phyloP scores from a whole-genome alignment of 1,284 basidiomycete genomes.

The Leccinum solheimii region DNA sequence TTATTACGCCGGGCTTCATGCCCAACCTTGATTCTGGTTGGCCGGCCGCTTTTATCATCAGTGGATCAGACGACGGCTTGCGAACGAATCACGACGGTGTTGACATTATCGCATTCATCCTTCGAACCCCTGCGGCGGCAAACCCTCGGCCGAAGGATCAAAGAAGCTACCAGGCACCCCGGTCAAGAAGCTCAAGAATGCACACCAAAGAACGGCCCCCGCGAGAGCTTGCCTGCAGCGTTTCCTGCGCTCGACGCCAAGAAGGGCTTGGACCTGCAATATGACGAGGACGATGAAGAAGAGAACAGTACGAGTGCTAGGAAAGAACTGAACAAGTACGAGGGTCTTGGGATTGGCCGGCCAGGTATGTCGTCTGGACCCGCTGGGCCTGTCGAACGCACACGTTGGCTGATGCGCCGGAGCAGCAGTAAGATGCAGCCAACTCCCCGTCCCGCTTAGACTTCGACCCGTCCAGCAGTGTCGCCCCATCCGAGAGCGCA shows the following conservation, averaged over 20 bases:
- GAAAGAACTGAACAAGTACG: constrained; percentile 51
- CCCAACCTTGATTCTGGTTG: no score
- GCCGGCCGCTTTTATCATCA: no score
- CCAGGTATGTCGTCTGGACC: constrained; percentile 43
- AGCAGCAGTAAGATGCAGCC: constrained; percentile 58
- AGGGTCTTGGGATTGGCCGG: constrained; percentile 66
- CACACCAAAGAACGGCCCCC: constrained; percentile 52
- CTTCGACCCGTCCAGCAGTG: constrained; percentile 54
- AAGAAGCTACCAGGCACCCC: constrained; percentile 78
- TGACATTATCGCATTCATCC: no score
- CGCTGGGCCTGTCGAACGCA: constrained; percentile 40
- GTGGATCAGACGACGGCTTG: no score
- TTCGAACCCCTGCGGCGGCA: constrained; percentile 27
- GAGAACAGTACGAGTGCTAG: constrained; percentile 51
- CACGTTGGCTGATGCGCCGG: constrained; percentile 66
- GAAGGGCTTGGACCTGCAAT: constrained; percentile 24
- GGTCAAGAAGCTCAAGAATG: constrained; percentile 68
- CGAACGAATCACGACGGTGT: no score
- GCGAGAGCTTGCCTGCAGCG: constrained; percentile 73
- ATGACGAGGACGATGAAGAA: constrained; percentile 41
- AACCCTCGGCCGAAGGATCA: constrained; percentile 45
- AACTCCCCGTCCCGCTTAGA: constrained; percentile 56
- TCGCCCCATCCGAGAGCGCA: constrained; percentile 54
- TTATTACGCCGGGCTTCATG: no score
- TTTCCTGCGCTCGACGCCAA: constrained; percentile 46